Percentiles rank a stretch among this genome's conserved stretches.
phyloP scores from a whole-genome alignment of 106 monocot species.

The Dioscorea dumetorum region DNA sequence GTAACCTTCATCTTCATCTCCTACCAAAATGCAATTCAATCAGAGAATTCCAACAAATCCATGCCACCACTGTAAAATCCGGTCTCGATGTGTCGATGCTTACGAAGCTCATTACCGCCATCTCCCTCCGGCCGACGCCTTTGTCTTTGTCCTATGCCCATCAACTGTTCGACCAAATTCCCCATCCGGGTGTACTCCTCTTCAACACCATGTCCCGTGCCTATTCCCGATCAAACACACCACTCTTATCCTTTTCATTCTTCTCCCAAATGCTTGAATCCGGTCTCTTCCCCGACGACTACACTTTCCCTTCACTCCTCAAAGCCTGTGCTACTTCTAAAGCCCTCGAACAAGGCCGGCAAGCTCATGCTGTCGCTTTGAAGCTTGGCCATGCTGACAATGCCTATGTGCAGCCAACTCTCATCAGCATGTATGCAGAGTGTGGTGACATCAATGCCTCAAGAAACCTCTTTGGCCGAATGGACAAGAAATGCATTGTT shows the following conservation, averaged over 20 bases:
- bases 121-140: conserved; percentile 4
- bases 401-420: conserved; percentile 46
- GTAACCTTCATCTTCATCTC: conserved; percentile 4
- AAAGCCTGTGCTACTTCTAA: conserved; percentile 53
- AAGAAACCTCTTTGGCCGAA: conserved; percentile 31
- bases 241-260: conserved; percentile 27
- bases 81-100: conserved; percentile 26
- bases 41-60: conserved; percentile 54
- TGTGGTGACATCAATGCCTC: conserved; percentile 46
- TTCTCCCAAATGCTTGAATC: conserved; percentile 36
- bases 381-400: conserved; percentile 40
- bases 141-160: conserved; percentile 39
- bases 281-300: conserved; percentile 30
- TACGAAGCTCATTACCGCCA: conserved; percentile 40
- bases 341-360: conserved; percentile 30
- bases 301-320: conserved; percentile 76
- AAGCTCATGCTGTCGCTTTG: conserved; percentile 33
- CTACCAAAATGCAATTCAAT: conserved; percentile 28
- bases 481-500: conserved; percentile 24
- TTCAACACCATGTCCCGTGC: conserved; percentile 70
- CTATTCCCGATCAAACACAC: conserved; percentile 41
- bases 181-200: conserved; percentile 33
- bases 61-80: conserved; percentile 63
- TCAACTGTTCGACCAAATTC: conserved; percentile 51
- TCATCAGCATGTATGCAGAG: conserved; percentile 69